Base-by-base conservation (phyloP, 1,284 basidiomycete genomes). In the Cryptococcus sp. region DNA sequence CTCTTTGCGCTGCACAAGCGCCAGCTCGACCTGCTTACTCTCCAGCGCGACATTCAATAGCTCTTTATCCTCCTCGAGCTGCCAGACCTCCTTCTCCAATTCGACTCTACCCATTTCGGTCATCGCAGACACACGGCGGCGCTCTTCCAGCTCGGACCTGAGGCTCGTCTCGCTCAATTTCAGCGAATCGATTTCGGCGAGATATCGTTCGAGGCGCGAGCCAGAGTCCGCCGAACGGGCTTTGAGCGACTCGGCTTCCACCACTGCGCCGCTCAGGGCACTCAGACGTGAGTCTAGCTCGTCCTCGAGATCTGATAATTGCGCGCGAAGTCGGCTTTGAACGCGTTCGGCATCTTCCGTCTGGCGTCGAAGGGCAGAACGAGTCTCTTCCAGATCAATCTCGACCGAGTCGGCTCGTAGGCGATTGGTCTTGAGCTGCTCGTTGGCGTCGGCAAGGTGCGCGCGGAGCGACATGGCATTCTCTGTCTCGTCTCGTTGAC, bases 1-100 rank as follows among this genome's bases (percentile, higher is more conserved):
- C 8, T 58, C 38, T 43, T 62, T 55, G 1, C 69, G 58, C 40
- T 66, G 57, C 16, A 66, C 45, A 17, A 72, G 52, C 11, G 54
- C 55, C 42, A 73, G 50, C 55, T 73, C 68, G 40, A 64, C 57
- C 52, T 64, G 58, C 54, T 70, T 71, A 46, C 61, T 64, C 27
- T 71, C 70, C 50, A 73, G 54, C n/a, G 69, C 70, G 10, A 70
- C 66, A 47, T 73, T 70, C 52, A 71, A 49, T 43, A 73, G 45
- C 57, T 70, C 68, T 55, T 68, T 69, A 40, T 73, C 71, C 42
- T 71, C 58, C 50, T 66, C 64, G 19, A 71, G 50, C 39, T 30
- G 23, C 30, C 53, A 52, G 0, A 69, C 23, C 50, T 58, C 57
- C 60, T 67, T 68, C 46, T 62, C 60, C 50, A 68, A 42, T 27